phyloP scores from a whole-genome alignment of 225 moss, liverwort and hornwort genomes.

The Marchantia paleacea region DNA sequence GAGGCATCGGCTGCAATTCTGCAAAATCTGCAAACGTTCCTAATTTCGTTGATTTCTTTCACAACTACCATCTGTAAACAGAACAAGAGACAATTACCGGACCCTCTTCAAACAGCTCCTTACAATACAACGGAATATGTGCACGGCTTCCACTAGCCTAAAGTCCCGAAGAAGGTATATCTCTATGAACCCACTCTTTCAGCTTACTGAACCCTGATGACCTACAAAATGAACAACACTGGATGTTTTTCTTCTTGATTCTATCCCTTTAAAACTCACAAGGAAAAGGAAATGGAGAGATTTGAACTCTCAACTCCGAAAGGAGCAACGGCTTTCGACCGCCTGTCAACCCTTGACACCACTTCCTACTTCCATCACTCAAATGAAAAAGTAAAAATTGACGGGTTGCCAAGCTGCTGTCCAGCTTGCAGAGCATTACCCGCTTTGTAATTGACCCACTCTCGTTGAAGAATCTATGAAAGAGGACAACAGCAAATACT shows the following conservation, averaged over 20 bases:
- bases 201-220: neutral
- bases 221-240: too few species aligned
- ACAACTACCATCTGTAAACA: neutral
- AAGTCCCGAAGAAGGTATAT: neutral
- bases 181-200: neutral
- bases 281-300: slow-evolving; percentile 99
- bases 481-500: neutral
- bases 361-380: slow-evolving; percentile 85
- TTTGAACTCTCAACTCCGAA: slow-evolving; percentile 99
- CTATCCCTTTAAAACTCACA: slow-evolving; percentile 2
- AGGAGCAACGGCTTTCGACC: slow-evolving; percentile 97
- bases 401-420: slow-evolving; percentile 63
- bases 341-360: slow-evolving; percentile 99
- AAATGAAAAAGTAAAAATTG: slow-evolving; percentile 11
- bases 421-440: slow-evolving; percentile 41
- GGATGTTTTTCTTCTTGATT: too few species aligned
- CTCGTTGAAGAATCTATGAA: slow-evolving; percentile 10
- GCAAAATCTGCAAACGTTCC: neutral
- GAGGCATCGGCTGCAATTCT: neutral
- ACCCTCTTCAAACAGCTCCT: neutral
- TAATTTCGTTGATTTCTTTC: neutral
- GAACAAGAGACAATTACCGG: neutral
- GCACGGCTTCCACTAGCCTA: neutral
- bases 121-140: neutral
- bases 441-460: neutral